Percentiles rank a stretch among this genome's conserved stretches.
These are phyloP conservation scores for Termitomyces titanicus DNA, from an alignment of 768 basidiomycete genomes.

Conservation along the genomic window DNA sequence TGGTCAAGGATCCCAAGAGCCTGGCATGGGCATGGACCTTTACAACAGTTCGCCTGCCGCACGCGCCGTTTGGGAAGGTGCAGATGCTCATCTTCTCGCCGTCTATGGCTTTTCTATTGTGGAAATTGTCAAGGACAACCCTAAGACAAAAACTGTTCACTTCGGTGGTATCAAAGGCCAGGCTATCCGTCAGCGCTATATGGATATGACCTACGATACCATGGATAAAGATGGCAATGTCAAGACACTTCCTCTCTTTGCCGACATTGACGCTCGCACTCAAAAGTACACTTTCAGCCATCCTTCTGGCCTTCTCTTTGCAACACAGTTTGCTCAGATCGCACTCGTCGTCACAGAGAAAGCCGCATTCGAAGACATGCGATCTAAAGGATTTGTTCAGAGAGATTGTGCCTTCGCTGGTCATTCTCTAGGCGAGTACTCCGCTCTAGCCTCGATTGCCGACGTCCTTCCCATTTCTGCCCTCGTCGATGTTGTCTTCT, in stretches of 20 bases:
- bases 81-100: constrained; percentile 87
- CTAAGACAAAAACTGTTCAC: constrained; percentile 96
- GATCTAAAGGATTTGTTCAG: constrained; percentile 92
- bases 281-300: constrained; percentile 99
- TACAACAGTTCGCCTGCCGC: constrained; percentile 92
- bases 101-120: constrained; percentile 99
- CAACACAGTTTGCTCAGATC: constrained; percentile 98
- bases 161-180: constrained; percentile 99
- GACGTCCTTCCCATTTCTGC: constrained; percentile 94
- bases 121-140: constrained; percentile 98
- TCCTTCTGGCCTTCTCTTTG: constrained; percentile 91
- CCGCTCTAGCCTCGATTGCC: constrained; percentile 95
- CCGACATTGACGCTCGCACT: constrained; percentile 92
- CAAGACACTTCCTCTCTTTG: constrained; percentile 94
- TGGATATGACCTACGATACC: constrained; percentile 98
- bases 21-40: constrained; percentile 99
- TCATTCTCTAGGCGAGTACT: constrained; percentile 98
- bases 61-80: constrained; percentile 95
- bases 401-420: constrained; percentile 92
- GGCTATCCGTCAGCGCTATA: constrained; percentile 97
- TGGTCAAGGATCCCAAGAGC: constrained; percentile 96
- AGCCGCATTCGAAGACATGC: constrained; percentile 98
- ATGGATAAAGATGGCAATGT: constrained; percentile 95
- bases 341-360: constrained; percentile 98
- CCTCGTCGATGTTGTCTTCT: constrained; percentile 97